Evolutionary conservation across 306 rosid species (phyloP), one percentile per base, ranked within the genome.

Genomic region (Ceratonia siliqua): DNA sequence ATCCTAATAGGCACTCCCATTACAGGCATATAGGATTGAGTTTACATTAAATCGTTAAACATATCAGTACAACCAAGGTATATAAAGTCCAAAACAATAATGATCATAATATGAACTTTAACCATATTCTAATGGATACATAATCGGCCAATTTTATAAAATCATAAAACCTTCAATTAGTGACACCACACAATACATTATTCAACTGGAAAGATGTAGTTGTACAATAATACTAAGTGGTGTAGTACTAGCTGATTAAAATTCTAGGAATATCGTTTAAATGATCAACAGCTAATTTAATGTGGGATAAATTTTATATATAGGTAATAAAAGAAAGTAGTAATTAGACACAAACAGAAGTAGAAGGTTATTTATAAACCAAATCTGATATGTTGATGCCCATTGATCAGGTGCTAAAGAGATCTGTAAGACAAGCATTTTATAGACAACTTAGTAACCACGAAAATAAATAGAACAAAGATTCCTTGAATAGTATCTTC

Each of bases 401-500:
- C 68, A 74, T 52, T 55, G 57, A 63, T 56, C 39, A 70, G 55
- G 78, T 62, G 62, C 72, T 32, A 22, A 39, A 55, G 36, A 43
- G 20, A 41, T 55, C 22, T 39, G 46, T 79, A 41, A 71, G 75
- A 50, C 61, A 22, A 76, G 63, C 73, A 79, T 57, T 71, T 74
- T 38, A 17, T 50, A 35, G 65, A 58, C 62, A 41, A 70, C 22
- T 56, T 65, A 78, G 11, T 75, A 71, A 66, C 72, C 81, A 77
- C 64, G 33, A 59, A 67, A 52, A 27, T 2, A 72, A 83, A 78
- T 35, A 63, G 55, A 46, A 46, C 21, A 65, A 55, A 75, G 72
- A 72, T 83, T 79, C 84, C 87, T 76, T 79, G 84, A 79, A 83
- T 75, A 83, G 83, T 85, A 76, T 82, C 84, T 83, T 68, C 83